Evolutionary conservation across 2,329 filamentous ascomycete species (phyloP).

Genomic region (Epichloe festucae): DNA sequence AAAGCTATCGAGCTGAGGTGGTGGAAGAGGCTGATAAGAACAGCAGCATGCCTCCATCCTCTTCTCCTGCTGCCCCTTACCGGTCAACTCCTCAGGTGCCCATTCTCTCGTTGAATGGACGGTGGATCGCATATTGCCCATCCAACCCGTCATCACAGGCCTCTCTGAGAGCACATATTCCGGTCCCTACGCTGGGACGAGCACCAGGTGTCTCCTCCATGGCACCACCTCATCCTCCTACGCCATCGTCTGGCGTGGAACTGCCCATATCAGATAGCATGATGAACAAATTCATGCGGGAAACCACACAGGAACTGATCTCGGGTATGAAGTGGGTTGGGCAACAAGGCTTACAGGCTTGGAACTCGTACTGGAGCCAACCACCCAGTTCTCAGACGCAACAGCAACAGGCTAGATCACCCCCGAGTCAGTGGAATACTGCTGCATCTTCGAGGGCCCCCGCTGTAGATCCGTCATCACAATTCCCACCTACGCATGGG

Average conservation of each 20-base stretch:
- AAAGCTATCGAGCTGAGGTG: slow-evolving; percentile 35
- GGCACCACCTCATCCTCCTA: slow-evolving; percentile 56
- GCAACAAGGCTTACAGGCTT: slow-evolving; percentile 63
- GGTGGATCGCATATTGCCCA: slow-evolving; percentile 69
- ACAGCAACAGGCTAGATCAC: slow-evolving; percentile 32
- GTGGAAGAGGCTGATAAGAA: slow-evolving; percentile 32
- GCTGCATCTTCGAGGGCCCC: slow-evolving; percentile 25
- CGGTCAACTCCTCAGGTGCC: slow-evolving; percentile 42
- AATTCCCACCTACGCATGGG: slow-evolving; percentile 63
- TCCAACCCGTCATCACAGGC: slow-evolving; percentile 58
- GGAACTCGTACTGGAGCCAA: slow-evolving; percentile 70
- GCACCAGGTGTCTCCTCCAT: slow-evolving; percentile 45
- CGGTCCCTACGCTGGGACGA: slow-evolving; percentile 41
- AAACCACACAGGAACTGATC: slow-evolving; percentile 66
- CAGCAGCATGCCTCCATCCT: slow-evolving; percentile 19
- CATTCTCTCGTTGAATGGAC: slow-evolving; percentile 54
- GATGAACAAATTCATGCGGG: slow-evolving; percentile 64
- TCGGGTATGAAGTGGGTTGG: slow-evolving; percentile 64
- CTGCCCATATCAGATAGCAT: slow-evolving; percentile 59
- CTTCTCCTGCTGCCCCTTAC: slow-evolving; percentile 13
- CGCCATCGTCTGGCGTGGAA: slow-evolving; percentile 54
- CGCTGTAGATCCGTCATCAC: slow-evolving; percentile 30
- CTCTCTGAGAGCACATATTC: slow-evolving; percentile 53
- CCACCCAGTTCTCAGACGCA: slow-evolving; percentile 26
- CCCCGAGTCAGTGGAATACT: slow-evolving; percentile 31